Conservation (phyloP, 2,329 filamentous ascomycete species). For the Neopestalotiopsis sp. region DNA sequence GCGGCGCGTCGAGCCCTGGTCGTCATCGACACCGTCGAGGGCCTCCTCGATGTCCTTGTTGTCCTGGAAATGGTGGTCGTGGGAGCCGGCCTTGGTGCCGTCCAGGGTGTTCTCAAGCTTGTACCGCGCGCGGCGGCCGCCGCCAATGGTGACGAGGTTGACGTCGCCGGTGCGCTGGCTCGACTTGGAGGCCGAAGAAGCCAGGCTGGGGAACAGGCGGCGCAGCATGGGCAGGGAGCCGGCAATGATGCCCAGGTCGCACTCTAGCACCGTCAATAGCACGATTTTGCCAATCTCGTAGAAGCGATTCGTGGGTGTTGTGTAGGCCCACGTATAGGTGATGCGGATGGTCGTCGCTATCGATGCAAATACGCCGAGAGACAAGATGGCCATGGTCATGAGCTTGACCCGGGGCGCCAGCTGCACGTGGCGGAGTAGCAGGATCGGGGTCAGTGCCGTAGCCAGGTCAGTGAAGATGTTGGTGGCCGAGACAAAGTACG, state of each 20-base stretch:
- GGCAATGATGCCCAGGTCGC: conserved; percentile 23
- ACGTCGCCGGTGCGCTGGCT: conserved; percentile 16
- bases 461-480: conserved; percentile 17
- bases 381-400: conserved; percentile 17
- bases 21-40: background rate
- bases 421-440: conserved; percentile 20
- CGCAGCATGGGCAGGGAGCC: conserved; percentile 24
- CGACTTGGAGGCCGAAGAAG: background rate
- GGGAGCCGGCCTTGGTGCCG: background rate
- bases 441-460: conserved; percentile 17
- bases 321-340: background rate
- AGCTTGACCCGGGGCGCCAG: conserved; percentile 19
- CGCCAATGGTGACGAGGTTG: conserved; percentile 21
- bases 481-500: conserved; percentile 24
- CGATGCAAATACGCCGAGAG: conserved; percentile 21
- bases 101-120: conserved; percentile 17
- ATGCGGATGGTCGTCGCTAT: conserved; percentile 21
- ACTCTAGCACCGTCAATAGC: conserved; percentile 22
- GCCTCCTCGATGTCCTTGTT: background rate
- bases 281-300: conserved; percentile 18
- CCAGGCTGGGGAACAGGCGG: conserved; percentile 16
- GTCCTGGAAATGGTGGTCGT: conserved; percentile 15
- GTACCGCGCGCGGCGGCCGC: conserved; percentile 15
- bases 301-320: background rate
- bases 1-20: conserved; percentile 13